Percentiles rank a stretch among this genome's conserved stretches.
These are phyloP conservation scores for Cairneyella variabilis DNA, from an alignment of 495 filamentous ascomycete species.

Conservation along the genomic window DNA sequence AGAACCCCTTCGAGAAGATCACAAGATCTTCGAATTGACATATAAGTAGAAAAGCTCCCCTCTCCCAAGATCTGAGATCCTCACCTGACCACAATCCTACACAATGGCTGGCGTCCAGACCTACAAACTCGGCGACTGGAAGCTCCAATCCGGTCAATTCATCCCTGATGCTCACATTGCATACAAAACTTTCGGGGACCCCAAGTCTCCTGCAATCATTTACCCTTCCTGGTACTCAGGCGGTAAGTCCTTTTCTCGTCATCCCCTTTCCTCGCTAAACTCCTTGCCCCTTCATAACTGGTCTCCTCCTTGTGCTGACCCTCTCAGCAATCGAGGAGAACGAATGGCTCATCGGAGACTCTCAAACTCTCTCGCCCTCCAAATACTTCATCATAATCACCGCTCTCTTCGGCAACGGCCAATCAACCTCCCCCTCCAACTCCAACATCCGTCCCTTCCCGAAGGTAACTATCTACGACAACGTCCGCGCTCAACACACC, in stretches of 20 bases:
- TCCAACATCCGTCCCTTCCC: slow-evolving; percentile 53
- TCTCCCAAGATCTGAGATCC: neutral
- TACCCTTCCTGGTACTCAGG: slow-evolving; percentile 70
- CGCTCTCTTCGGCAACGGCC: slow-evolving; percentile 69
- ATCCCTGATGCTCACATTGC: slow-evolving; percentile 58
- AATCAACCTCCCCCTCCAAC: slow-evolving; percentile 67
- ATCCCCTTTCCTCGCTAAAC: neutral
- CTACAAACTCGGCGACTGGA: slow-evolving; percentile 58
- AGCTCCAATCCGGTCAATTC: slow-evolving; percentile 54
- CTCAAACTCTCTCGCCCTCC: slow-evolving; percentile 55
- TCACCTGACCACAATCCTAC: neutral
- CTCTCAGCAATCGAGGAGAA: slow-evolving; percentile 56
- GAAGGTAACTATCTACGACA: slow-evolving; percentile 61
- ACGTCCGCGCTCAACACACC: slow-evolving; percentile 62
- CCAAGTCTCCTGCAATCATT: slow-evolving; percentile 58
- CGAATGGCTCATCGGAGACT: slow-evolving; percentile 60
- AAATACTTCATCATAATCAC: slow-evolving; percentile 69
- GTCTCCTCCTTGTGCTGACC: too few species aligned
- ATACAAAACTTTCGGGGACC: slow-evolving; percentile 67
- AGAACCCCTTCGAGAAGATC: too few species aligned
- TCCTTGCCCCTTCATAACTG: too few species aligned
- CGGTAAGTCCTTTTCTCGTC: neutral
- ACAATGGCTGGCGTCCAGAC: slow-evolving; percentile 30
- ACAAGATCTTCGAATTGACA: too few species aligned
- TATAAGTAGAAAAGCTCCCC: neutral